A percentile compares a stretch with the other conserved stretches of the same genome.
Conservation (phyloP, 768 basidiomycete genomes). For the Lactarius quietus region DNA sequence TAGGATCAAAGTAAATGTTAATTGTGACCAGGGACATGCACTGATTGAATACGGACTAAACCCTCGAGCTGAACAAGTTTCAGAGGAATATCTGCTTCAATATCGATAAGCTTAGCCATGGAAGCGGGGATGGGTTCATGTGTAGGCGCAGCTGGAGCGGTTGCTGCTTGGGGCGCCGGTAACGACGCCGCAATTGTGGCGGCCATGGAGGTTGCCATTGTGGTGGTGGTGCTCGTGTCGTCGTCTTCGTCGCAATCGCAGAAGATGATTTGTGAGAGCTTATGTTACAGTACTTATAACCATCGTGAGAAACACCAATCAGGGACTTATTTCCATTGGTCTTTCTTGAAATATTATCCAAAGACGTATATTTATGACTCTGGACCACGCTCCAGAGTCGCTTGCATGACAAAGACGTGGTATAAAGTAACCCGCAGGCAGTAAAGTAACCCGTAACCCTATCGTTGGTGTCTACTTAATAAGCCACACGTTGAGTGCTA, state of each 20-base stretch:
- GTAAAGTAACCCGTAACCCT: too few species aligned
- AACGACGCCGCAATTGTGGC: slow-evolving; percentile 85
- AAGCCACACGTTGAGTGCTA: too few species aligned
- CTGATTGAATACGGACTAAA: slow-evolving; percentile 51
- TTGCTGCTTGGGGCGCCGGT: slow-evolving; percentile 59
- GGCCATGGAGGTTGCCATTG: slow-evolving; percentile 83
- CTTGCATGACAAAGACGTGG: too few species aligned
- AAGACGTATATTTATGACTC: too few species aligned
- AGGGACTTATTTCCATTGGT: too few species aligned
- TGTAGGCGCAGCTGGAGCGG: slow-evolving; percentile 58
- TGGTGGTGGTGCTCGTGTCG: not conserved
- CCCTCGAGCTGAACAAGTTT: slow-evolving; percentile 81
- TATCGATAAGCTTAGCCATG: slow-evolving; percentile 91
- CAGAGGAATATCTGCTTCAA: slow-evolving; percentile 85
- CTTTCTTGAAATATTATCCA: too few species aligned
- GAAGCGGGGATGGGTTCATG: slow-evolving; percentile 89
- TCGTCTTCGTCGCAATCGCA: not conserved
- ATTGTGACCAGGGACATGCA: slow-evolving; percentile 1
- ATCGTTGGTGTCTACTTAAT: too few species aligned
- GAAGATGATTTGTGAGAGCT: too few species aligned
- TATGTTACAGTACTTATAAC: too few species aligned
- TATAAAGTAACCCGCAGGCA: too few species aligned
- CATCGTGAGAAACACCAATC: too few species aligned
- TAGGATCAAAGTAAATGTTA: slow-evolving; percentile 11
- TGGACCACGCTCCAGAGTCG: too few species aligned